Base-by-base conservation (phyloP, 2,329 filamentous ascomycete species). In the Chaetomiaceae sp. region DNA sequence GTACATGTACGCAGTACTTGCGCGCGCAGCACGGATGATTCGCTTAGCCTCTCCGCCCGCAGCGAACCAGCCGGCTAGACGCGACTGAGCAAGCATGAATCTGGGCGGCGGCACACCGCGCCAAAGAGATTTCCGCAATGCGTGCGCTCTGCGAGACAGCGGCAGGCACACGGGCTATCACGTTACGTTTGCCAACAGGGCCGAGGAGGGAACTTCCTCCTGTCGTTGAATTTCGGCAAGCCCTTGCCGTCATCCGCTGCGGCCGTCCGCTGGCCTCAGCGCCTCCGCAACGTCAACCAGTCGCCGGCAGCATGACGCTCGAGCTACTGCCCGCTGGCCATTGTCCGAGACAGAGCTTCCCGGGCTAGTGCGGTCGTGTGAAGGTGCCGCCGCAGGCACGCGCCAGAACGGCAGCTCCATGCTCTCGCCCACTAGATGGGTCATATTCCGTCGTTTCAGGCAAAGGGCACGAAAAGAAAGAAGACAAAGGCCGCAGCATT, bases 41-140 rank as follows among this genome's bases (percentile, higher is more conserved):
- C n/a, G n/a, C n/a, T n/a, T n/a, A n/a, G n/a, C n/a, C n/a, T n/a
- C n/a, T n/a, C n/a, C n/a, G n/a, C n/a, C n/a, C n/a, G n/a, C n/a
- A n/a, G n/a, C n/a, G n/a, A n/a, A n/a, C n/a, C n/a, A n/a, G n/a
- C n/a, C n/a, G n/a, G n/a, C n/a, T 27, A 11, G 26, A 27, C 26
- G 26, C 7, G 6, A 27, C 27, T 11, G 27, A 5, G 27, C 10
- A 5, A 32, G 50, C 47, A 49, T 49, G 38, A 17, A 38, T n/a
- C n/a, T n/a, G 37, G 18, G 35, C 50, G 50, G 50, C 50, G 48
- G n/a, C n/a, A n/a, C n/a, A n/a, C n/a, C 42, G 47, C 29, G 38
- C 47, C 44, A 19, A 32, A 39, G 41, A 37, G 30, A 15, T n/a
- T 39, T 26, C 38, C 35, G 24, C 41, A 51, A 48, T 48, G 48